phyloP scores from a whole-genome alignment of 2,329 filamentous ascomycete species.

The Amauroascus verrucosus region DNA sequence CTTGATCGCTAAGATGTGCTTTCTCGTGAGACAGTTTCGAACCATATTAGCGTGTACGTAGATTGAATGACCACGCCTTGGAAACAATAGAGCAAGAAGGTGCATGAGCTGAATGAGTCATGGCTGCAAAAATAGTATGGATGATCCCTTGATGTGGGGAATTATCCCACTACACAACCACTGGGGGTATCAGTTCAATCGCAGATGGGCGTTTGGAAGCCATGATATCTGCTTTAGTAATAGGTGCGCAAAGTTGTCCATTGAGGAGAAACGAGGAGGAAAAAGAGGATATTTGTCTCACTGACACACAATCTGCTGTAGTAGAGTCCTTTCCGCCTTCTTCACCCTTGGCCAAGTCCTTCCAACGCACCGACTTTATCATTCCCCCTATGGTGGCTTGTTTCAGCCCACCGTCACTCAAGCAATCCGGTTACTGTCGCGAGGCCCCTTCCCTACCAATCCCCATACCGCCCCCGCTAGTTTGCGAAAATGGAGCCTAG shows the following conservation, averaged over 20 bases:
- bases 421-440: conserved; percentile 70
- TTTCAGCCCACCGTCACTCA: conserved; percentile 84
- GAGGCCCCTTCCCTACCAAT: conserved; percentile 48
- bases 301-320: neutral
- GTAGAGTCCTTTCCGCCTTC: conserved; percentile 60
- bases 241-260: conserved; percentile 44
- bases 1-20: conserved; percentile 9
- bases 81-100: neutral
- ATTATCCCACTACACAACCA: conserved; percentile 65
- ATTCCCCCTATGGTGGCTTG: conserved; percentile 71
- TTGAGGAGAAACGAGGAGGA: neutral
- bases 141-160: conserved; percentile 93
- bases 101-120: conserved; percentile 10
- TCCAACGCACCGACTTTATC: conserved; percentile 69
- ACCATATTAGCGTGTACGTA: conserved; percentile 80
- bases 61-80: conserved; percentile 23
- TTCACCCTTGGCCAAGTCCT: conserved; percentile 84
- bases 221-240: conserved; percentile 94
- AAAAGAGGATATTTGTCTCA: neutral
- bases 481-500: conserved; percentile 30
- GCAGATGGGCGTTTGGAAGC: conserved; percentile 82
- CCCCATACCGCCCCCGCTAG: conserved; percentile 33
- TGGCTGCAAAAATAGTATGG: conserved; percentile 50
- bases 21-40: conserved; percentile 54
- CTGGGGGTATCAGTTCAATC: conserved; percentile 57